phyloP scores from a whole-genome alignment of 352 stramenopile genomes.

The Globisporangium sylvaticum region DNA sequence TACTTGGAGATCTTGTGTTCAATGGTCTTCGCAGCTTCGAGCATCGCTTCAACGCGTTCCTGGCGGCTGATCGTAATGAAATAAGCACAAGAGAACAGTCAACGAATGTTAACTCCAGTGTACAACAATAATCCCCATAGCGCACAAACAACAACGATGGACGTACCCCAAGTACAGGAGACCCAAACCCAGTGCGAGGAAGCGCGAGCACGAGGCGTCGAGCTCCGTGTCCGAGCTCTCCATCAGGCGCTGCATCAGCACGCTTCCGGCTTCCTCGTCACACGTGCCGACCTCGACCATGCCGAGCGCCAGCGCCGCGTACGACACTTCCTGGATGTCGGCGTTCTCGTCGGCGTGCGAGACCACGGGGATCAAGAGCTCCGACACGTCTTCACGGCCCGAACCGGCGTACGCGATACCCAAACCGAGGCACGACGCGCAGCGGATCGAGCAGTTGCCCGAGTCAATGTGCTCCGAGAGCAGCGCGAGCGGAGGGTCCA shows the following conservation, averaged over 20 bases:
- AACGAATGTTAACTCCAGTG: slow-evolving; percentile 1
- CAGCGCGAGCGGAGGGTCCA: slow-evolving; percentile 95
- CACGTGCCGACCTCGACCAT: slow-evolving; percentile 98
- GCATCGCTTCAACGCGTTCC: slow-evolving; percentile 97
- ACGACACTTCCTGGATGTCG: slow-evolving; percentile 89
- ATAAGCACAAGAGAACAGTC: not conserved
- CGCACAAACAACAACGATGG: not conserved
- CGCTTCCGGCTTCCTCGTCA: slow-evolving; percentile 95
- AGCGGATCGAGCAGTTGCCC: slow-evolving; percentile 93
- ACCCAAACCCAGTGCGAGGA: slow-evolving; percentile 96
- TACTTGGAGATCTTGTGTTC: slow-evolving; percentile 98
- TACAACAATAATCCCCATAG: not conserved
- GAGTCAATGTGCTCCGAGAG: slow-evolving; percentile 97
- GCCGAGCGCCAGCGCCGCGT: slow-evolving; percentile 95
- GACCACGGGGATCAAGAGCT: slow-evolving; percentile 95
- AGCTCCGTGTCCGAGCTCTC: slow-evolving; percentile 97
- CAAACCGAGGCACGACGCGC: slow-evolving; percentile 92
- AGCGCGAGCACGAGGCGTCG: slow-evolving; percentile 93
- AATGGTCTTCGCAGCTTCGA: slow-evolving; percentile 98
- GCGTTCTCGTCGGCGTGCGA: slow-evolving; percentile 88
- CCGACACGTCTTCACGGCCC: slow-evolving; percentile 95
- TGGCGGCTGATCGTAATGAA: slow-evolving; percentile 40
- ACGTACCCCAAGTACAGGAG: slow-evolving; percentile 96
- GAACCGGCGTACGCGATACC: slow-evolving; percentile 98
- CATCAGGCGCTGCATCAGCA: slow-evolving; percentile 98